These are phyloP conservation scores for Sporothrix humicola DNA, from an alignment of 2,329 filamentous ascomycete species.

Conservation along the genomic window DNA sequence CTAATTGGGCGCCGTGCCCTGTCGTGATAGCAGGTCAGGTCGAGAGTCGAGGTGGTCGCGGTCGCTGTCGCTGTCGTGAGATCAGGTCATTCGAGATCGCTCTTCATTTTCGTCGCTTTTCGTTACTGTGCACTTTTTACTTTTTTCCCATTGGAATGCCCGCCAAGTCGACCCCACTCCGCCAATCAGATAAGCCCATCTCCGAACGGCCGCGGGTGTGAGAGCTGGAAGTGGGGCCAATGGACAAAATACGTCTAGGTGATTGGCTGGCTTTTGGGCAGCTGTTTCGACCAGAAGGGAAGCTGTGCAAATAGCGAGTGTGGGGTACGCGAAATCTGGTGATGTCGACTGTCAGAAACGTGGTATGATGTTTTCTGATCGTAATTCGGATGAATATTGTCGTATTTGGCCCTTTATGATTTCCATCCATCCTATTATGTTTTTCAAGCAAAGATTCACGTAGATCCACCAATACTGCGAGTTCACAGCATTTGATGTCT, in stretches of 20 bases:
- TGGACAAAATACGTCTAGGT: neutral
- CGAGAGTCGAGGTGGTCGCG: neutral
- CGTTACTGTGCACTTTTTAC: neutral
- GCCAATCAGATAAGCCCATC: constrained; percentile 22
- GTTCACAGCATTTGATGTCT: neutral
- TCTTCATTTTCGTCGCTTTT: neutral
- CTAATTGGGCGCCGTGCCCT: neutral
- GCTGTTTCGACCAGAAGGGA: constrained; percentile 4
- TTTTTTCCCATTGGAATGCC: constrained; percentile 2
- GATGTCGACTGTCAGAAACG: neutral
- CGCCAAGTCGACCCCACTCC: constrained; percentile 2
- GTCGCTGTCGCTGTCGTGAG: neutral
- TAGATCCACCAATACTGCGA: too few relatives aligned
- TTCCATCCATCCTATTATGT: too few relatives aligned
- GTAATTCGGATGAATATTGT: too few relatives aligned
- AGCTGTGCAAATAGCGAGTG: constrained; percentile 3
- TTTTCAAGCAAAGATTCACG: too few relatives aligned
- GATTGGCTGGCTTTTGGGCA: neutral
- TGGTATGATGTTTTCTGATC: neutral
- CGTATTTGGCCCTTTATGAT: too few relatives aligned
- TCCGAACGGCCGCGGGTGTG: neutral
- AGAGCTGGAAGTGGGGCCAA: neutral
- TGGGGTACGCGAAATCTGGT: neutral
- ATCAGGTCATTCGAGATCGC: constrained; percentile 10
- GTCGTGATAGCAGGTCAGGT: neutral